Evolutionary conservation across 257 asterid genomes (phyloP).

Genomic region (Nicotiana paniculata): DNA sequence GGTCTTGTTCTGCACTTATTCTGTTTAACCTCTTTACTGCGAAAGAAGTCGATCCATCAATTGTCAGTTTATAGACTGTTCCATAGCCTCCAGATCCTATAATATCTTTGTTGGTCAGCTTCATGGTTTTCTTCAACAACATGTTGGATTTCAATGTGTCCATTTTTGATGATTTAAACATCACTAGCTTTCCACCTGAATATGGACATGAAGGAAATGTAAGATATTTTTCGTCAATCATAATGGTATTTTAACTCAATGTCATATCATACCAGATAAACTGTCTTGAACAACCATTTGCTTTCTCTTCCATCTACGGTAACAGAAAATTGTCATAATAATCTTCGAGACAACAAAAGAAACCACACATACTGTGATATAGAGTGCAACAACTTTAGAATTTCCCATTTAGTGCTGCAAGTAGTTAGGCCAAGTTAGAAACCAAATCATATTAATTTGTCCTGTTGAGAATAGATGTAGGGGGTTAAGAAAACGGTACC

Average conservation of each 20-base stretch:
- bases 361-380: conserved; percentile 59
- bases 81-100: conserved; percentile 91
- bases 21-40: conserved; percentile 68
- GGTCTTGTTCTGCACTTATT: conserved; percentile 54
- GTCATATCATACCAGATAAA: conserved; percentile 33
- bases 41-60: conserved; percentile 39
- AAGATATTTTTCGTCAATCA: neutral
- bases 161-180: conserved; percentile 53
- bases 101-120: conserved; percentile 69
- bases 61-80: conserved; percentile 63
- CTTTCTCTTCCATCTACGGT: conserved; percentile 67
- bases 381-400: conserved; percentile 29
- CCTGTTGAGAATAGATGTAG: neutral
- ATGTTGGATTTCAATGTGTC: conserved; percentile 34
- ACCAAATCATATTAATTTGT: neutral
- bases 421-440: neutral
- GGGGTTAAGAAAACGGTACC: neutral
- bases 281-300: conserved; percentile 48
- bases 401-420: conserved; percentile 31
- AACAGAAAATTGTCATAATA: conserved; percentile 58
- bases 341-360: conserved; percentile 65
- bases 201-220: neutral
- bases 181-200: conserved; percentile 78
- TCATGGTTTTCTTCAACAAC: conserved; percentile 59
- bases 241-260: neutral